Conservation (phyloP, 1,139 yeast genomes). For the Pneumocystis carinii region DNA sequence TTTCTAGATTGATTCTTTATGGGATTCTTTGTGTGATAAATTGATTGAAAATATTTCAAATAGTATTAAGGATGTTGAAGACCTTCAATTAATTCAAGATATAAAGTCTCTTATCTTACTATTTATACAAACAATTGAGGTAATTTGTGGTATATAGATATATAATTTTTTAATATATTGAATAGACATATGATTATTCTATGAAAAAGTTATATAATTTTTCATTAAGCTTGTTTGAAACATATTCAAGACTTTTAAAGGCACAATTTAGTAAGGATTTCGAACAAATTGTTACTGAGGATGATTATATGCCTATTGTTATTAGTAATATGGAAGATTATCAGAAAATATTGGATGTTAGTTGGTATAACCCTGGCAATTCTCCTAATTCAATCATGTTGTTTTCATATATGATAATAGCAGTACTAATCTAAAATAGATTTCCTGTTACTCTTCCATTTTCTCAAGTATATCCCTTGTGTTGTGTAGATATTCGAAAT, state of each 20-base stretch:
- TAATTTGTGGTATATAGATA: not conserved
- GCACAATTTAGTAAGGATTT: constrained; percentile 49
- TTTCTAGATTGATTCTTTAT: constrained; percentile 39
- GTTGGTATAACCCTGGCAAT: constrained; percentile 50
- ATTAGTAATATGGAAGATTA: constrained; percentile 47
- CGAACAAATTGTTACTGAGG: constrained; percentile 49
- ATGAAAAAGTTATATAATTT: constrained; percentile 49
- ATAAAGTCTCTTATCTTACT: constrained; percentile 52
- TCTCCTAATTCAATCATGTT: constrained; percentile 31
- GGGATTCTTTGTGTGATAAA: constrained; percentile 45
- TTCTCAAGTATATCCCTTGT: constrained; percentile 73
- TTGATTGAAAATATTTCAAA: constrained; percentile 20
- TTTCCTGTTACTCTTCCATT: constrained; percentile 77
- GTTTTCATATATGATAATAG: constrained; percentile 14
- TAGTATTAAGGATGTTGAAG: constrained; percentile 18
- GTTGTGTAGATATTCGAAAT: constrained; percentile 59
- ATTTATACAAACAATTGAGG: constrained; percentile 60
- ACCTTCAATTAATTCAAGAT: constrained; percentile 28
- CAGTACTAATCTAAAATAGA: constrained; percentile 10
- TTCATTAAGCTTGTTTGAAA: constrained; percentile 43
- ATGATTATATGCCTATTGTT: constrained; percentile 77
- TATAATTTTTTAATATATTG: constrained; percentile 20
- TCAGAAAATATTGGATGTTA: constrained; percentile 43
- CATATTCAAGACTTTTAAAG: constrained; percentile 43
- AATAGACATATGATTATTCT: constrained; percentile 35